Base-by-base conservation (phyloP, 2,329 filamentous ascomycete genomes). In the Rhytidhysteron rufulum region DNA sequence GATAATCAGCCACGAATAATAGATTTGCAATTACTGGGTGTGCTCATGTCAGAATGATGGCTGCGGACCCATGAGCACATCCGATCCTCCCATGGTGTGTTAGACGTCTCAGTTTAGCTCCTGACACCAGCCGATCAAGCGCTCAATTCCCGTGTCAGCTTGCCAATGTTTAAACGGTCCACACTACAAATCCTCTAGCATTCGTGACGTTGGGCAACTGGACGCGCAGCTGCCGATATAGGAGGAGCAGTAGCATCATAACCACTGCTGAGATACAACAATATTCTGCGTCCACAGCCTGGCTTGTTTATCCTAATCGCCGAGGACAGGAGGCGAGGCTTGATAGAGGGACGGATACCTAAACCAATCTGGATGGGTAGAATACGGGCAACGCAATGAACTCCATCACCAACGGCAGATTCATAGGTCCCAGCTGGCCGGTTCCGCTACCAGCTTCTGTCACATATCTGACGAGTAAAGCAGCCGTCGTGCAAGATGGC, bases 71-170 rank as follows among this genome's bases (percentile, higher is more conserved):
- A 32, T 25, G 21, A 27, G 34, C 27, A 41, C 34, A 39, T 40
- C 33, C 27, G 35, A 36, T 43, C 37, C 33, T 20, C 17, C 30
- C 34, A 31, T 33, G 21, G 34, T 37, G 34, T 44, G 44, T 41
- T 41, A 47, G 44, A 41, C 42, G 45, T 51, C 39, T 53, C 42
- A 44, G 44, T 49, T 51, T 42, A 41, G 48, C 43, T 47, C 44
- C 44, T 50, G 42, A 30, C 42, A 42, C 41, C 42, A 42, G 46
- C 19, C 38, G 30, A 31, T 47, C 41, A 39, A 57, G 43, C 49
- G 35, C 17, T 32, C 31, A 60, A 54, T 52, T 55, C 53, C n/a
- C 58, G 57, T 53, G 47, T 58, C 51, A 46, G 39, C 52, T 48
- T 55, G 50, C 55, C 53, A 42, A 15, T 43, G 32, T 22, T 20